Base-by-base conservation (phyloP, 1,284 basidiomycete species). In the Lignosus rhinocerotis region DNA sequence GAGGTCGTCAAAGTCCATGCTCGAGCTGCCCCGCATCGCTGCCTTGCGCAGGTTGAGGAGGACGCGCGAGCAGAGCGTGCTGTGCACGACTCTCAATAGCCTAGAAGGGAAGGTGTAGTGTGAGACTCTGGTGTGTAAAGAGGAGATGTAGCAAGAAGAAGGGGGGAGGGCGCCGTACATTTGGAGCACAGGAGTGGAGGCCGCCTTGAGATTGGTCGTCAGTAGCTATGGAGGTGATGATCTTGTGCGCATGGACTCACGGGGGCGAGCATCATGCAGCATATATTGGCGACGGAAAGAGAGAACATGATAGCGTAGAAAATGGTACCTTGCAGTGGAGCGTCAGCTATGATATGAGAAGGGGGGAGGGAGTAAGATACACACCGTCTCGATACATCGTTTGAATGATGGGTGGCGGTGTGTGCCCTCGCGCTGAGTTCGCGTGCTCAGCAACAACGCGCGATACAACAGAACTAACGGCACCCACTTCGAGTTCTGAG, bases 21-120 rank as follows among this genome's bases (percentile, higher is more conserved):
- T 39, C 36, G 36, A 39, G 36, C 36, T 39, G 36, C 36, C 36
- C 14, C n/a, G 36, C 14, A 39, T 12, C 36, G 46, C 46, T 9
- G 48, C 48, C 19, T 39, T 32, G 9, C 52, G 52, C 7, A 54
- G 52, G 52, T 54, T 54, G 31, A 54, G 34, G 21, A 54, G 36
- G 0, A 54, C 52, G 16, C 52, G 52, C 36, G 44, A 30, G 34
- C 44, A 46, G 12, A 54, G 44, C 7, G 52, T 32, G 36, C 44
- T 54, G 30, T 54, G 52, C 3, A 47, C n/a, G 16, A 47, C 52
- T 10, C 52, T 34, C 5, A 54, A 34, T 1, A 36, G 52, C 34
- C 52, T 54, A 17, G 30, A 14, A 16, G 41, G 14, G 16, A 16
- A 17, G 16, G 41, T n/a, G 36, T n/a, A 39, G 36, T 11, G n/a